phyloP scores from a whole-genome alignment of 805 yeast genomes.

The Yamadazyma phyllophila region DNA sequence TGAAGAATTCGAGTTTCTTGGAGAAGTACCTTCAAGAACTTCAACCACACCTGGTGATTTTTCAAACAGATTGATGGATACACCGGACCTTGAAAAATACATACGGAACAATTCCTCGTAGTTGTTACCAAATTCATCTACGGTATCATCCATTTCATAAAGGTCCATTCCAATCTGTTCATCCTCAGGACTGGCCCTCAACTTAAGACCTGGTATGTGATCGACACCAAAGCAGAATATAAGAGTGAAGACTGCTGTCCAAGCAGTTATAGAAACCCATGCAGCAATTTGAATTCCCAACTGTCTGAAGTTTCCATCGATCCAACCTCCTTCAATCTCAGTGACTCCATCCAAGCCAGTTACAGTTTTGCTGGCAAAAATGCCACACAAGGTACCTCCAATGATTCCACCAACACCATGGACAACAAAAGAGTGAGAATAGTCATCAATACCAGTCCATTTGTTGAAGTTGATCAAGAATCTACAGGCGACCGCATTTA shows the following conservation, averaged over 20 bases:
- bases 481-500: conserved; percentile 40
- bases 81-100: conserved; percentile 20
- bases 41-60: conserved; percentile 15
- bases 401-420: conserved; percentile 51
- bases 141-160: conserved; percentile 49
- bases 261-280: conserved; percentile 38
- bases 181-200: conserved; percentile 44
- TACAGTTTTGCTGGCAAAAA: conserved; percentile 43
- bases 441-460: conserved; percentile 45
- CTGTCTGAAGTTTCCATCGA: conserved; percentile 44
- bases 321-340: conserved; percentile 47
- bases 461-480: conserved; percentile 32
- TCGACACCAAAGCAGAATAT: conserved; percentile 47
- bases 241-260: conserved; percentile 46
- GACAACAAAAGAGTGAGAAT: conserved; percentile 43
- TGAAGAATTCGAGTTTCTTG: conserved; percentile 14
- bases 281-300: conserved; percentile 47
- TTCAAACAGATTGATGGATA: conserved; percentile 17
- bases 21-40: conserved; percentile 18
- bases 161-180: conserved; percentile 53
- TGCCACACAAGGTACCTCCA: conserved; percentile 42
- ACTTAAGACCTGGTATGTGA: conserved; percentile 48
- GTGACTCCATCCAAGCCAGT: conserved; percentile 45
- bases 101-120: conserved; percentile 24
- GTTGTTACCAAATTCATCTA: conserved; percentile 38